Base-by-base conservation (phyloP, 768 basidiomycete genomes). In the Phylloporus sp. region DNA sequence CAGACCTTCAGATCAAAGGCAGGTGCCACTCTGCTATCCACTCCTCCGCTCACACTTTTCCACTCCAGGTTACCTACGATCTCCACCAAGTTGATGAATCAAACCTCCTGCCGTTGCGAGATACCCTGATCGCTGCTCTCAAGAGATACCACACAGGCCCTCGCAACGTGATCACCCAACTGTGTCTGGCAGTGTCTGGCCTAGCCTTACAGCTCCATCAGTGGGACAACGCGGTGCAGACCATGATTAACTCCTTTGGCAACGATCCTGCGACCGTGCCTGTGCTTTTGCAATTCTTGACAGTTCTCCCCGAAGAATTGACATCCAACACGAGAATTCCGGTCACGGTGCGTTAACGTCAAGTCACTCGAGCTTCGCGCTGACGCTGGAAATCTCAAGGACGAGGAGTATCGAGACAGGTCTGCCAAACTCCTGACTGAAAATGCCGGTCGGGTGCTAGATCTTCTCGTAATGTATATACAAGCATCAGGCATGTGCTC, bases 1-100 rank as follows among this genome's bases (percentile, higher is more conserved):
- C 96, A 99, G 69, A 98, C 96, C 0, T 90, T 99, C 64, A 77
- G 94, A 63, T 76, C 87, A 39, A 99, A 99, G 78, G 96, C 90
- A 51, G 55, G 83, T 70, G 35, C 40, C 45, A 33, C 28, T 4
- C 35, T 6, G 10, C 5, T 41, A 39, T 36, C 43, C 11, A 1
- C 41, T 28, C 52, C 45, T 45, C 55, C 58, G 60, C 60, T 63
- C 67, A 61, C 64, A 59, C 60, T 67, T 65, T 59, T 61, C 52
- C 41, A 24, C 48, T 45, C 48, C 55, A 99, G 96, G 91, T 98
- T 55, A 90, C 84, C 11, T 98, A 92, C 69, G 96, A 99, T 77
- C 80, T 99, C 38, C 70, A 83, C 44, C 90, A 97, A 78, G 82
- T 99, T 37, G 81, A 87, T 53, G 63, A 73, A 3, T 71, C 78